Evolutionary conservation across 2,329 filamentous ascomycete species (phyloP).

Genomic region (Eutypa lata): DNA sequence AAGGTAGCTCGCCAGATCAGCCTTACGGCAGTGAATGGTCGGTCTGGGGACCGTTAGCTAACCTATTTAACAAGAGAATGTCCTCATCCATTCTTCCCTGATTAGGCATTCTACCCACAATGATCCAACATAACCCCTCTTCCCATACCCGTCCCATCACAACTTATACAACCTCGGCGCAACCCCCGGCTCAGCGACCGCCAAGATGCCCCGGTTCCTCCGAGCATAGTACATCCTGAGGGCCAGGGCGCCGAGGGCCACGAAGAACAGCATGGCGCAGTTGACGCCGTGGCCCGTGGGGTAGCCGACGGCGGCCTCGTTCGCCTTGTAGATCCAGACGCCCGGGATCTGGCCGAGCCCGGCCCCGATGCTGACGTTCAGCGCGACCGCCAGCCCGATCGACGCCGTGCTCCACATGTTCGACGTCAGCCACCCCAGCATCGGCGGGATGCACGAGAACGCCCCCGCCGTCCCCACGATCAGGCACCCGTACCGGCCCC

Average conservation of each 20-base stretch:
- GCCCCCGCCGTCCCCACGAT: slow-evolving; percentile 65
- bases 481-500: slow-evolving; percentile 64
- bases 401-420: slow-evolving; percentile 65
- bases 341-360: slow-evolving; percentile 69
- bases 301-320: slow-evolving; percentile 59
- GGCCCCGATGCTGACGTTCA: slow-evolving; percentile 65
- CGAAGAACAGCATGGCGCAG: slow-evolving; percentile 38
- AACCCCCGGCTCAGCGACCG: slow-evolving; percentile 28
- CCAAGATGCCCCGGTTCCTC: slow-evolving; percentile 37
- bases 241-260: slow-evolving; percentile 20
- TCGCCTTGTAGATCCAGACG: slow-evolving; percentile 69
- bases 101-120: too few relatives aligned
- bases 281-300: slow-evolving; percentile 63
- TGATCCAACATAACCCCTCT: too few relatives aligned
- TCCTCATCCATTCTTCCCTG: too few relatives aligned
- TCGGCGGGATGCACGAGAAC: slow-evolving; percentile 66
- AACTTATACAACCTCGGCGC: slow-evolving; percentile 37
- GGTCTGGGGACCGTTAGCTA: too few relatives aligned
- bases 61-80: too few relatives aligned
- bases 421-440: slow-evolving; percentile 68
- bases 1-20: too few relatives aligned
- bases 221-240: slow-evolving; percentile 55
- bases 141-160: slow-evolving; percentile 13
- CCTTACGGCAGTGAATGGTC: too few relatives aligned
- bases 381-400: slow-evolving; percentile 65